A percentile compares a stretch with the other conserved stretches of the same genome.
Conservation (phyloP, 352 stramenopile genomes). For the Globisporangium alternatum region DNA sequence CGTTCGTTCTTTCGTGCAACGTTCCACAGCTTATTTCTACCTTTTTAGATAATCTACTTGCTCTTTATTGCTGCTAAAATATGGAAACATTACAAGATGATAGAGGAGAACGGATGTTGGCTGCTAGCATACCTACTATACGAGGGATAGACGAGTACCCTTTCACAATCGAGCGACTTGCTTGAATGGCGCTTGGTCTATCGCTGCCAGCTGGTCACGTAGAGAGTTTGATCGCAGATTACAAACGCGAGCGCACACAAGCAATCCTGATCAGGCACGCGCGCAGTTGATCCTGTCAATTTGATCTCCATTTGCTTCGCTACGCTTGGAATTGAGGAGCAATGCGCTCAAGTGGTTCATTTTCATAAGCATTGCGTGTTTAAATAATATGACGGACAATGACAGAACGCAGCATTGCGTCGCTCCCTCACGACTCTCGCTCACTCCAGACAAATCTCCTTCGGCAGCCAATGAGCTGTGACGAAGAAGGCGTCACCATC, state of each 20-base stretch:
- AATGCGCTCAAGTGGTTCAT: neutral
- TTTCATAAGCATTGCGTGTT: too few relatives aligned
- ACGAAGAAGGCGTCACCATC: too few relatives aligned
- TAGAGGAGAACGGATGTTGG: neutral
- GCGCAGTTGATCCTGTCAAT: neutral
- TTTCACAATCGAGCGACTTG: neutral
- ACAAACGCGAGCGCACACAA: neutral
- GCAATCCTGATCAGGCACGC: neutral
- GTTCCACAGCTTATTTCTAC: neutral
- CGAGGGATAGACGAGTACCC: neutral
- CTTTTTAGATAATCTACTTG: neutral
- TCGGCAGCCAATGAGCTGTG: too few relatives aligned
- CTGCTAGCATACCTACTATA: neutral
- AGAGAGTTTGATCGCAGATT: neutral
- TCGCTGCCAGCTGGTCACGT: neutral
- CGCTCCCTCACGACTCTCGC: too few relatives aligned
- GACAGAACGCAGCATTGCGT: too few relatives aligned
- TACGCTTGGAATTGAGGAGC: neutral
- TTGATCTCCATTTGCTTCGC: neutral
- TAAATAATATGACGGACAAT: too few relatives aligned
- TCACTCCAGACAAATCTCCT: too few relatives aligned
- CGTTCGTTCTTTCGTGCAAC: neutral
- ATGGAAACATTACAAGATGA: neutral
- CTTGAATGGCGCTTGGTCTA: constrained; percentile 4
- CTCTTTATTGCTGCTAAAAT: neutral